phyloP scores from a whole-genome alignment of 2,329 filamentous ascomycete species.

The Aciculosporium take region DNA sequence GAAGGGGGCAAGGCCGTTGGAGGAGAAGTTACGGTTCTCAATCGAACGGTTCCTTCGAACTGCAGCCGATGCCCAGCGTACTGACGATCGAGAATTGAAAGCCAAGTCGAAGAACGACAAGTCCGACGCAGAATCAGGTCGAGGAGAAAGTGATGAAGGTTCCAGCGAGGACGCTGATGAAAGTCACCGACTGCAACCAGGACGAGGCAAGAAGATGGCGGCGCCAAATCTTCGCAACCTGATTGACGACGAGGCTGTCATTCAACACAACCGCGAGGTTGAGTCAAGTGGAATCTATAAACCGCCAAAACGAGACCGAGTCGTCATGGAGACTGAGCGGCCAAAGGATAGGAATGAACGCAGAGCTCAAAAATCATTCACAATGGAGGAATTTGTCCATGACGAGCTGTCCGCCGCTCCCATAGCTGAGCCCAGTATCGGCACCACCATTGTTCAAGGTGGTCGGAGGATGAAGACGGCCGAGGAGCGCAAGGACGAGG shows the following conservation, averaged over 20 bases:
- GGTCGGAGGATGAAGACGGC: conserved; percentile 69
- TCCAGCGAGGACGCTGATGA: conserved; percentile 7
- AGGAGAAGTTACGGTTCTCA: conserved; percentile 84
- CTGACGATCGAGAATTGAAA: conserved; percentile 17
- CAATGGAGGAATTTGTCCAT: conserved; percentile 82
- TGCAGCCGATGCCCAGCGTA: conserved; percentile 55
- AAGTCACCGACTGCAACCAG: conserved; percentile 1
- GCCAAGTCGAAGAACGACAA: conserved; percentile 11
- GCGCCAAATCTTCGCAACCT: conserved; percentile 20
- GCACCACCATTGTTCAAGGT: conserved; percentile 68
- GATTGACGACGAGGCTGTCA: conserved; percentile 19
- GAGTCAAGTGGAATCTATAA: conserved; percentile 61
- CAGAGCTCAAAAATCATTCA: conserved; percentile 57
- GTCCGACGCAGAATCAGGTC: conserved; percentile 11
- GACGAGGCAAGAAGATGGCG: conserved; percentile 13
- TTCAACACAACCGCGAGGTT: conserved; percentile 16
- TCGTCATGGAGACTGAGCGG: conserved; percentile 62
- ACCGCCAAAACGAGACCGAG: conserved; percentile 77
- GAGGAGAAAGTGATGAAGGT: conserved; percentile 21
- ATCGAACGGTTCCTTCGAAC: conserved; percentile 88
- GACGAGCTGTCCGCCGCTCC: conserved; percentile 74
- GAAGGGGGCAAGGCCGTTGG: conserved; percentile 77
- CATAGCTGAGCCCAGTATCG: conserved; percentile 75
- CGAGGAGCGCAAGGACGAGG: conserved; percentile 61
- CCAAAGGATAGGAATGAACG: conserved; percentile 44